phyloP scores from a whole-genome alignment of 2,329 filamentous ascomycete genomes.

The Tolypocladium nubicola region DNA sequence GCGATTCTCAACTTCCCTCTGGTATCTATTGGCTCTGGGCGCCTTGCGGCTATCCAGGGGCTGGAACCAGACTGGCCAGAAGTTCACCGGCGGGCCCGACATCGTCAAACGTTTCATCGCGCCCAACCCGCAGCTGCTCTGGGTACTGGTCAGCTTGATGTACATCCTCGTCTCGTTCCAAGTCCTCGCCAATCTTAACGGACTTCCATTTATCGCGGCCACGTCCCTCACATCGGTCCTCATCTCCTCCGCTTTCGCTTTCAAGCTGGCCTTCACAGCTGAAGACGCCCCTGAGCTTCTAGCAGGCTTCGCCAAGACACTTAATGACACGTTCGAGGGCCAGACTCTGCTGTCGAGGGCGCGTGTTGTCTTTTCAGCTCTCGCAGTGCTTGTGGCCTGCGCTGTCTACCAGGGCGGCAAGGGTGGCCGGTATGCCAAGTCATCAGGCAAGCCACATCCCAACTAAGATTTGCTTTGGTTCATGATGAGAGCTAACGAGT shows the following conservation, averaged over 20 bases:
- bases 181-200: constrained; percentile 29
- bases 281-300: constrained; percentile 83
- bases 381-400: constrained; percentile 27
- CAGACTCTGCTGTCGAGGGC: constrained; percentile 37
- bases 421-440: constrained; percentile 12
- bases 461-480: not conserved
- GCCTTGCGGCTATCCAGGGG: constrained; percentile 58
- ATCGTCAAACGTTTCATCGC: constrained; percentile 65
- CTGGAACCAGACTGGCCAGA: constrained; percentile 98
- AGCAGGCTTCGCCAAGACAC: constrained; percentile 27
- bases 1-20: constrained; percentile 19
- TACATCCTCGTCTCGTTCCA: constrained; percentile 52
- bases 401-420: constrained; percentile 27
- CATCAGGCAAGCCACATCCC: constrained; percentile 15
- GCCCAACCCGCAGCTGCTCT: constrained; percentile 56
- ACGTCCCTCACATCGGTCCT: constrained; percentile 31
- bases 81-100: constrained; percentile 83
- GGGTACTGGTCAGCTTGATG: constrained; percentile 58
- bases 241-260: constrained; percentile 53
- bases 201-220: constrained; percentile 28
- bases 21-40: constrained; percentile 37
- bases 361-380: constrained; percentile 37
- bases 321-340: constrained; percentile 30
- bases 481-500: not conserved
- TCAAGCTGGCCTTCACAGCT: constrained; percentile 83